Percentiles rank a stretch among this genome's conserved stretches.
These are phyloP conservation scores for Evernia prunastri DNA, from an alignment of 495 filamentous ascomycete species.

Conservation along the genomic window DNA sequence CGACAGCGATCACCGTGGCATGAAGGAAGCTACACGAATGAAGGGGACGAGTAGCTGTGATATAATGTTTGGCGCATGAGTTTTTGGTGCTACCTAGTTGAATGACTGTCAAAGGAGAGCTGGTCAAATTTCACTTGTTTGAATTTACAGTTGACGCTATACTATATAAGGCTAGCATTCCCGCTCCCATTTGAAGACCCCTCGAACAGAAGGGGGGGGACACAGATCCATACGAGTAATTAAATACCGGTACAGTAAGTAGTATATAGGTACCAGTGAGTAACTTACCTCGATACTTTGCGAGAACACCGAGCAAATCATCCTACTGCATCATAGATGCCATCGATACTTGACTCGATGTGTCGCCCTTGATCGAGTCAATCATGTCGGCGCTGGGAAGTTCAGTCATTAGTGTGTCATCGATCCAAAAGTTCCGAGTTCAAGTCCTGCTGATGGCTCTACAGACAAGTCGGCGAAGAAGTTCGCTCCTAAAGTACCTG, in stretches of 20 bases:
- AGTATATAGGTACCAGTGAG: too few relatives aligned
- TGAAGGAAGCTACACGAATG: not conserved
- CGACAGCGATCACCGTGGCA: constrained; percentile 1
- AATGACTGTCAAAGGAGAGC: constrained; percentile 5
- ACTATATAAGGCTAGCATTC: not conserved
- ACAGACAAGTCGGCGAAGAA: constrained; percentile 51
- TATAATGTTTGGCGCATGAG: constrained; percentile 1
- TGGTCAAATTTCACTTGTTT: constrained; percentile 1
- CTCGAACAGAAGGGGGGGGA: too few relatives aligned
- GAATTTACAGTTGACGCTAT: not conserved
- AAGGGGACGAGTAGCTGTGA: not conserved
- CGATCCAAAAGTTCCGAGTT: not conserved
- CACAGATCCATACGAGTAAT: not conserved
- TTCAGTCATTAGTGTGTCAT: constrained; percentile 50
- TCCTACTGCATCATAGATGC: too few relatives aligned
- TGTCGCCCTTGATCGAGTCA: constrained; percentile 23
- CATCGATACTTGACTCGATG: not conserved
- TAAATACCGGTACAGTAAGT: too few relatives aligned
- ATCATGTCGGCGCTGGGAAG: constrained; percentile 51
- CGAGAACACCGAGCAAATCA: too few relatives aligned
- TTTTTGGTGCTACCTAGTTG: not conserved
- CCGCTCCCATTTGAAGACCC: not conserved
- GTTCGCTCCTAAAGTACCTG: constrained; percentile 47
- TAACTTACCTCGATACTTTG: too few relatives aligned
- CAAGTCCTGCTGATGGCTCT: constrained; percentile 14